Evolutionary conservation across 441 rosid species (phyloP).

Genomic region (Syzygium syzygioides): DNA sequence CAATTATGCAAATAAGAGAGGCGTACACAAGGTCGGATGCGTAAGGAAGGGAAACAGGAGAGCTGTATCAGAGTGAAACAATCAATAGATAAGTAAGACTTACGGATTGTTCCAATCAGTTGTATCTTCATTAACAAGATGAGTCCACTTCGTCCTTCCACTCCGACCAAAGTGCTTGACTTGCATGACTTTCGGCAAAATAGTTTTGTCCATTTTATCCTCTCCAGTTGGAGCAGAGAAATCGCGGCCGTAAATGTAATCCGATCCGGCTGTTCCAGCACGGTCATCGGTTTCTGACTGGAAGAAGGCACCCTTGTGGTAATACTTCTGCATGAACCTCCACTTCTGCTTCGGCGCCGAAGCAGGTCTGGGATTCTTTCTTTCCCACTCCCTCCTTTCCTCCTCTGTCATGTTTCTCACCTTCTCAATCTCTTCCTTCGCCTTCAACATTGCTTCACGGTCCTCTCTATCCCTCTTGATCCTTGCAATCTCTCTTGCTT

Average conservation of each 20-base stretch:
- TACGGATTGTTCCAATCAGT: slow-evolving; percentile 97
- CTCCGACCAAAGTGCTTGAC: slow-evolving; percentile 96
- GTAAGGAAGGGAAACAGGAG: neutral
- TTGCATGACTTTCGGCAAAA: slow-evolving; percentile 90
- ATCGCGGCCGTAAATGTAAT: slow-evolving; percentile 46
- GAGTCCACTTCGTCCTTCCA: slow-evolving; percentile 94
- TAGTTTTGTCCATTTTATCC: slow-evolving; percentile 79
- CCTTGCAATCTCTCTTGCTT: slow-evolving; percentile 76
- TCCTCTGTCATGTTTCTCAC: slow-evolving; percentile 93
- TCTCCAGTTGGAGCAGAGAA: slow-evolving; percentile 95
- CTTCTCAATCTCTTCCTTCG: slow-evolving; percentile 83
- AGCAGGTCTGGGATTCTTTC: slow-evolving; percentile 70
- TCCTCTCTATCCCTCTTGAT: slow-evolving; percentile 79
- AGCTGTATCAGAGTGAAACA: neutral
- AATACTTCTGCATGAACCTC: slow-evolving; percentile 92
- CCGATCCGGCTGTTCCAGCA: slow-evolving; percentile 50
- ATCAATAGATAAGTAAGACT: slow-evolving; percentile 12
- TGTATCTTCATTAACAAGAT: slow-evolving; percentile 85
- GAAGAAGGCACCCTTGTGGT: slow-evolving; percentile 91
- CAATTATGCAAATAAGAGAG: neutral
- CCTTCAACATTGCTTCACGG: slow-evolving; percentile 70
- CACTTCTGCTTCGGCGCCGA: slow-evolving; percentile 62
- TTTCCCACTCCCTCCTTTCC: slow-evolving; percentile 93
- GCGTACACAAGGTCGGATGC: neutral
- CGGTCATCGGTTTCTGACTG: slow-evolving; percentile 53